Base-by-base conservation (phyloP, 129 eudicot species). In the Chrysanthemum makinoi region DNA sequence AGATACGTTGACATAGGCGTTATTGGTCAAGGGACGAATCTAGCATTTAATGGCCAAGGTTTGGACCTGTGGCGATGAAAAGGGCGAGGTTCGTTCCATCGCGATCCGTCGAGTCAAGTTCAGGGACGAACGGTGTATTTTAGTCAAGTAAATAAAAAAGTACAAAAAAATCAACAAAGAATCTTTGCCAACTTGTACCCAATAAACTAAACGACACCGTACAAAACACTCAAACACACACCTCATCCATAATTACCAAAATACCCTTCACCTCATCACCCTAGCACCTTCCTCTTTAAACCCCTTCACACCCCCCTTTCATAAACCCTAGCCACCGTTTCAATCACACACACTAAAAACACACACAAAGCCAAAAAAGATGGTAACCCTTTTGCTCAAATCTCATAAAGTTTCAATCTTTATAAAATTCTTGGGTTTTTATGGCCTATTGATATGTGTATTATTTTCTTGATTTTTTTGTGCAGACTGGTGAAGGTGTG, bases 401-500 rank as follows among this genome's bases (percentile, higher is more conserved):
- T 18, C n/a, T 33, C 8, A 15, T 47, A 43, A 1, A 11, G 66
- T 30, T 61, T 15, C 59, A 61, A 10, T 52, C 35, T 61, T 14
- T 43, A 13, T 6, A 26, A 49, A 30, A 5, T 22, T 68, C 33
- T 24, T 52, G 52, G 6, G 7, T 78, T 14, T 46, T 0, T 28
- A 18, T 0, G 24, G 12, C 17, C 4, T 2, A 20, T 58, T 47
- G 46, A 8, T 53, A 35, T 72, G 59, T 16, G 72, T 66, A 22
- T 72, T 7, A 44, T 47, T 53, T 73, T 65, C 15, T n/a, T 59
- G 14, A 66, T 69, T 73, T 63, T 2, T 15, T 61, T 75, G 14
- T 73, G 65, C 78, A 87, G 95, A 80, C 87, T n/a, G 90, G 86
- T 20, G 95, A 87, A 85, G 86, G 84, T 70, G 90, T 85, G 80